Evolutionary conservation across 495 filamentous ascomycete species (phyloP), one percentile per base, ranked within the genome.

Genomic region (Neurospora intermedia): DNA sequence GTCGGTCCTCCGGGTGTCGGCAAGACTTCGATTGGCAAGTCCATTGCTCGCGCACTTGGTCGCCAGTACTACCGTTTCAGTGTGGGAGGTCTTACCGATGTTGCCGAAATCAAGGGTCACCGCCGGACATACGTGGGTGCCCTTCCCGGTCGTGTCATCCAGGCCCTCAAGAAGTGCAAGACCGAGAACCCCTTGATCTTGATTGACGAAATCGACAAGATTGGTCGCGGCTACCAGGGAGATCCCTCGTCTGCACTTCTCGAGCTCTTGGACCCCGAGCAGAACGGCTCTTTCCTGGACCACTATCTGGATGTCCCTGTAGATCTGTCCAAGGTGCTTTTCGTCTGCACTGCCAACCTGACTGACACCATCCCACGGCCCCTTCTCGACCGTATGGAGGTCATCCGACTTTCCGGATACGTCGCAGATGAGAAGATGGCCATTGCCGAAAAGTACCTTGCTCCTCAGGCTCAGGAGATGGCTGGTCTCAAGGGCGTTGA

Each of bases 221-320:
- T 99, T 80, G 95, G 96, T 13, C 89, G 92, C 45, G 96, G 95
- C 4, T 93, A 98, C 77, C 95, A 97, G 81, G 96, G 96, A 70
- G 96, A 99, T 75, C 96, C 96, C 23, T 93, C 96, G 3, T 98
- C 95, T 46, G 96, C 96, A 42, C 86, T 99, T 69, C 87, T 99
- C 16, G 96, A 99, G 78, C 84, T 99, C 42, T 89, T 99, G 40
- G 96, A 99, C 76, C 96, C 96, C 1, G 96, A 98, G 82, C 96
- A 99, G 79, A 99, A 99, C 83, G 92, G 87, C 78, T 97, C 93
- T 40, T 99, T 99, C 87, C 82, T 99, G 69, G 96, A 99, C 76
- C 96, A 99, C 79, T 99, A 99, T 81, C 92, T 99, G 90, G 96
- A 99, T 83, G 94, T 99, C 0, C 96, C 96, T 7, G 95, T 99